phyloP scores from a whole-genome alignment of 148 eudicot species.

The Nepenthes gracilis region DNA sequence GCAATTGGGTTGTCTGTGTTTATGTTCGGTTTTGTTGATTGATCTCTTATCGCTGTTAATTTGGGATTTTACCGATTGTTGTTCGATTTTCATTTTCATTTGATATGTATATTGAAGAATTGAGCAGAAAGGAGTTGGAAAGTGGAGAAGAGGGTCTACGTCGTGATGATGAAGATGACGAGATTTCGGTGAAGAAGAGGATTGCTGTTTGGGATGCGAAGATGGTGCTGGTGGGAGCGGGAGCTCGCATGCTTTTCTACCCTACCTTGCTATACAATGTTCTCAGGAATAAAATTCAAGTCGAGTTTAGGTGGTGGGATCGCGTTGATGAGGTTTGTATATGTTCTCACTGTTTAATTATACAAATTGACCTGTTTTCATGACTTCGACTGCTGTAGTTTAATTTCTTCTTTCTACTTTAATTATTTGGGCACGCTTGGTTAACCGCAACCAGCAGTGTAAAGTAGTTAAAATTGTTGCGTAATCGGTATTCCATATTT shows the following conservation, averaged over 20 bases:
- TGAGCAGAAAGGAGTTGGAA: constrained; percentile 15
- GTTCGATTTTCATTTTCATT: not conserved
- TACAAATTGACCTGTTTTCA: not conserved
- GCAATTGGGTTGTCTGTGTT: not conserved
- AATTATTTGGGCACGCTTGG: not conserved
- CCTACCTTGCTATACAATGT: constrained; percentile 89
- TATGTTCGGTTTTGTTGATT: not conserved
- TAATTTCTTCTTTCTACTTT: not conserved
- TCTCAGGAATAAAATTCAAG: constrained; percentile 68
- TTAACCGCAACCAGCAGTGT: too few species aligned
- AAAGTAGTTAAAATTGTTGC: too few species aligned
- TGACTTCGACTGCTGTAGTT: not conserved
- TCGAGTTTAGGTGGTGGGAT: constrained; percentile 97
- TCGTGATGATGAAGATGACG: constrained; percentile 13
- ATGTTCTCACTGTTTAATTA: not conserved
- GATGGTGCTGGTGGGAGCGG: constrained; percentile 76
- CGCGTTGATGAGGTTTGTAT: constrained; percentile 60
- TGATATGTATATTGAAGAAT: constrained; percentile 70
- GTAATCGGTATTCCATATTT: too few species aligned
- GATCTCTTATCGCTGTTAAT: not conserved
- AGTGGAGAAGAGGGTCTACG: constrained; percentile 5
- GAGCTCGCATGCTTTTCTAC: constrained; percentile 77
- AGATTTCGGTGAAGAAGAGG: not conserved
- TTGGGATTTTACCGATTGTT: not conserved
- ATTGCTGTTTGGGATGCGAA: constrained; percentile 47